These are phyloP conservation scores for Aspergillus vadensis DNA, from an alignment of 2,329 filamentous ascomycete genomes.

Conservation along the genomic window DNA sequence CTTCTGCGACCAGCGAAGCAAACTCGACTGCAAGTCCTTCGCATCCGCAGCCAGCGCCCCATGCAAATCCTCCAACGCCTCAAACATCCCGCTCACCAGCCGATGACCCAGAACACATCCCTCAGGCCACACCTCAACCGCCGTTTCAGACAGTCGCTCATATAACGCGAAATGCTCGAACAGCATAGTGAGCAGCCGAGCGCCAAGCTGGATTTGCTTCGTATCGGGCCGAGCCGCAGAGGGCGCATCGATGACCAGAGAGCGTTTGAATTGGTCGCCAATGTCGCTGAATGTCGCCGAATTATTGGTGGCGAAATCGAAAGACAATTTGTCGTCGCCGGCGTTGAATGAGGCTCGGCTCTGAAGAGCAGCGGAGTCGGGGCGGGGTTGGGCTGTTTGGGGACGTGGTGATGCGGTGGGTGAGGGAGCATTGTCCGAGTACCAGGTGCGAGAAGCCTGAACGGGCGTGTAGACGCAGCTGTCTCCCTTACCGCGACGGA, in stretches of 20 bases:
- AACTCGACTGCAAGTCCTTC: conserved; percentile 5
- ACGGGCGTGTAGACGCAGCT: conserved; percentile 24
- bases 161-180: conserved; percentile 25
- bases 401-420: neutral
- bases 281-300: conserved; percentile 21
- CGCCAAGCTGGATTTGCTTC: conserved; percentile 26
- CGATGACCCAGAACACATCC: conserved; percentile 26
- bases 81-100: conserved; percentile 23
- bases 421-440: conserved; percentile 9
- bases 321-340: conserved; percentile 9
- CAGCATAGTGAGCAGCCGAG: conserved; percentile 23
- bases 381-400: neutral
- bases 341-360: neutral
- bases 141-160: conserved; percentile 16
- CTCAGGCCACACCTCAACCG: conserved; percentile 20
- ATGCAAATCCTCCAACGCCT: conserved; percentile 22
- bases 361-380: neutral
- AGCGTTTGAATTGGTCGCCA: conserved; percentile 4
- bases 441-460: conserved; percentile 15
- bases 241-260: neutral
- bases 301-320: conserved; percentile 18
- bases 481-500: conserved; percentile 16
- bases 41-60: conserved; percentile 8
- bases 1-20: conserved; percentile 18
- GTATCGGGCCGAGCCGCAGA: conserved; percentile 5